Conservation (phyloP, 2,329 filamentous ascomycete species). For the Colletotrichum tofieldiae region DNA sequence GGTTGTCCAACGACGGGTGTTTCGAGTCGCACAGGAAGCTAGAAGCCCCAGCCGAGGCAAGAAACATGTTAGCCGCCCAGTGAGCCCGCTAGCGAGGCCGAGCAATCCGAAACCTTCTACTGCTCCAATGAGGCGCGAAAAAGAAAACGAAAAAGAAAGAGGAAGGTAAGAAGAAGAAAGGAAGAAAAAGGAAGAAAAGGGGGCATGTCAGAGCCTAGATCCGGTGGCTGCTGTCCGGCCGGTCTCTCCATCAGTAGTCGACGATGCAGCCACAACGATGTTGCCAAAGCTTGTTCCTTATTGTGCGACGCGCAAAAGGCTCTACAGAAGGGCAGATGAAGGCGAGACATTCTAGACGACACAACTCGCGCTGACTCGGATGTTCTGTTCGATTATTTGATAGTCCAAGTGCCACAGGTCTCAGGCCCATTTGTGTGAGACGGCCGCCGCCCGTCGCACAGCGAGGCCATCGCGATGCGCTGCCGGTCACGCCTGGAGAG, state of each 20-base stretch:
- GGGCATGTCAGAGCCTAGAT: not conserved
- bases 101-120: not conserved
- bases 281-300: not conserved
- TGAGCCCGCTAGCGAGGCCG: not conserved
- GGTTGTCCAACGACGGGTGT: constrained; percentile 1
- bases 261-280: not conserved
- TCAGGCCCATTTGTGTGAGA: constrained; percentile 2
- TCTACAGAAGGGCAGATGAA: not conserved
- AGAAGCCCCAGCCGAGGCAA: constrained; percentile 1
- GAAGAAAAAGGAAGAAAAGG: not conserved
- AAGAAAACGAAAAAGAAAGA: not conserved
- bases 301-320: not conserved
- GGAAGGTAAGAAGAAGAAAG: not conserved
- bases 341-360: not conserved
- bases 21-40: not conserved
- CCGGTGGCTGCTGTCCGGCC: not conserved
- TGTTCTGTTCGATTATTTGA: not conserved
- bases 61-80: constrained; percentile 1
- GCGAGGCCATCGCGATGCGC: not conserved
- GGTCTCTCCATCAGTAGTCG: not conserved
- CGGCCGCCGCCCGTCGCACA: not conserved
- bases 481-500: not conserved
- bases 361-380: not conserved
- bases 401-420: constrained; percentile 4
- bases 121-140: not conserved